Base-by-base conservation (phyloP, 2,329 filamentous ascomycete genomes). In the Ophiostoma sp. region DNA sequence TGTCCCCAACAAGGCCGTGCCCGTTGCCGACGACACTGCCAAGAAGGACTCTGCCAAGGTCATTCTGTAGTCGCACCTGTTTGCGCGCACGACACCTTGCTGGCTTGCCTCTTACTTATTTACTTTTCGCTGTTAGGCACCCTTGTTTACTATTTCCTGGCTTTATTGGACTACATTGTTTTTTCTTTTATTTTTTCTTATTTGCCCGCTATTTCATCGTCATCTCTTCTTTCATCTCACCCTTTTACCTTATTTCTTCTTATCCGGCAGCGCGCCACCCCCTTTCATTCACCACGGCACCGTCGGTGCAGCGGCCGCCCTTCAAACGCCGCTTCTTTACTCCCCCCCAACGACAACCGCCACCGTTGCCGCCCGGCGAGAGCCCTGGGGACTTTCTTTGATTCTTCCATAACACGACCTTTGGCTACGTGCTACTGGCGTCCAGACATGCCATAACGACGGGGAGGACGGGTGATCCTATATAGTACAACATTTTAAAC, bases 1-100 rank as follows among this genome's bases (percentile, higher is more conserved):
- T 3, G 69, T 65, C 1, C 64, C 69, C 41, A 66, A 71, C 52
- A 71, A 68, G 52, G 67, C 63, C 16, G 69, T 67, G 1, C 67
- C 66, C 7, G 68, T 49, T 11, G 64, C 58, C 40, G 36, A 44
- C 27, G 27, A 27, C 27, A 27, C 27, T 27, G 27, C 27, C 27
- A 27, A 27, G 27, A 27, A 27, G 27, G 27, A 27, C 27, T 27
- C 27, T 62, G 27, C 6, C 5, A 42, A 63, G 40, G 60, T 40
- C n/a, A 18, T 63, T 18, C 16, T n/a, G 16, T 63, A 42, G 38
- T 38, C 27, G 27, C 5, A 38, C 27, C 27, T 2, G 2, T 2
- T 27, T 27, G 27, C 27, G 27, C 27, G 2, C 2, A 27, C 27
- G 27, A 38, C 7, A 18, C n/a, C 9, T 60, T 9, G 27, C 55